These are phyloP conservation scores for Aspergillus sp. DNA, from an alignment of 2,329 filamentous ascomycete genomes.

Conservation along the genomic window DNA sequence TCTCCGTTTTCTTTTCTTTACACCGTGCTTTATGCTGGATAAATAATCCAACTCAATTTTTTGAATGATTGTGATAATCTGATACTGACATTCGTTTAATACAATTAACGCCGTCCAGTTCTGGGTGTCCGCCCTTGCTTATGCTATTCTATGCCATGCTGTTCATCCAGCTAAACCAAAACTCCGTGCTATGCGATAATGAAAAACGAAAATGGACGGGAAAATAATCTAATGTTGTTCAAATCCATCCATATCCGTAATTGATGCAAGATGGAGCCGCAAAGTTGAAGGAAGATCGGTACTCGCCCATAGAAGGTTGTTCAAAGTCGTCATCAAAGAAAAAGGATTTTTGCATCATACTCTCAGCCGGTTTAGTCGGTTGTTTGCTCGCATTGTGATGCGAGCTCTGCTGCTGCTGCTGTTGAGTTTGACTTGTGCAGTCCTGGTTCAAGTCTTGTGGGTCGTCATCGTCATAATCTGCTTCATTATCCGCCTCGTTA, in stretches of 20 bases:
- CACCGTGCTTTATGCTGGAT: not conserved
- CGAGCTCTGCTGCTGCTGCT: slow-evolving; percentile 14
- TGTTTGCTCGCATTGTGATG: slow-evolving; percentile 16
- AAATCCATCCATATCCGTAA: slow-evolving; percentile 38
- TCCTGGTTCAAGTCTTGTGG: slow-evolving; percentile 37
- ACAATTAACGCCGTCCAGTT: slow-evolving; percentile 5
- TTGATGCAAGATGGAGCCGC: slow-evolving; percentile 31
- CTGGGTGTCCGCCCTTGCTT: slow-evolving; percentile 28
- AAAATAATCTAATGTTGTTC: slow-evolving; percentile 9
- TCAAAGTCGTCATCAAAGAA: slow-evolving; percentile 34
- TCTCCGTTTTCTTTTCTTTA: not conserved
- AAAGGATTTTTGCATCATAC: slow-evolving; percentile 33
- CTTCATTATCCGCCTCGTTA: slow-evolving; percentile 56
- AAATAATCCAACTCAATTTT: too few species aligned
- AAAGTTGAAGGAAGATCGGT: slow-evolving; percentile 28
- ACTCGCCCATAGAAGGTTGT: slow-evolving; percentile 21
- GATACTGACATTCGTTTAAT: not conserved
- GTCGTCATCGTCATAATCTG: slow-evolving; percentile 60
- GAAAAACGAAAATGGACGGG: slow-evolving; percentile 16
- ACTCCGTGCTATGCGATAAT: slow-evolving; percentile 37
- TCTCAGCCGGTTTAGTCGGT: slow-evolving; percentile 24
- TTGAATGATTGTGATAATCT: not conserved
- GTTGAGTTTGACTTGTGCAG: slow-evolving; percentile 3
- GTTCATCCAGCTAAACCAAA: slow-evolving; percentile 16
- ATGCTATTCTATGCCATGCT: slow-evolving; percentile 25